phyloP scores from a whole-genome alignment of 1,284 basidiomycete genomes.

The Thecaphora thlaspeos region DNA sequence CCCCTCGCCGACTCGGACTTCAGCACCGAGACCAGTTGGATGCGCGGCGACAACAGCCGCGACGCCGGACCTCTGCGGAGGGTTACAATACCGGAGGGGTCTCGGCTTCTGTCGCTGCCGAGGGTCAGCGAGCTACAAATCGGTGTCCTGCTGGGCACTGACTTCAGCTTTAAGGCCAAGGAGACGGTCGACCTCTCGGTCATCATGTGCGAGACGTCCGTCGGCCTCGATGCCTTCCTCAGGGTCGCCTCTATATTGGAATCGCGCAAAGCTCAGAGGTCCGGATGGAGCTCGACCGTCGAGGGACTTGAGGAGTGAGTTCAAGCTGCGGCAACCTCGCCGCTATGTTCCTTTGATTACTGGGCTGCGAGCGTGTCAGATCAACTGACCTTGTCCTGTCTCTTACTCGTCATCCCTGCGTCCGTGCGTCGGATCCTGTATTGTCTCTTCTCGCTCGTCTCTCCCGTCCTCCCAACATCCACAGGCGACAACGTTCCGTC shows the following conservation, averaged over 20 bases:
- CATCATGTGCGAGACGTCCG: slow-evolving; percentile 13
- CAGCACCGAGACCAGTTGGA: slow-evolving; percentile 42
- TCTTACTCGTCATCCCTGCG: no score
- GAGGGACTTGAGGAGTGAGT: slow-evolving; percentile 3
- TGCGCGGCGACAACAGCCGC: neutral
- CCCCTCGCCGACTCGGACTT: slow-evolving; percentile 34
- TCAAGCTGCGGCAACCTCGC: neutral
- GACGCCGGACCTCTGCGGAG: neutral
- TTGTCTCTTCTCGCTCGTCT: no score
- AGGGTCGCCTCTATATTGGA: slow-evolving; percentile 25
- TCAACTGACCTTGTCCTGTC: no score
- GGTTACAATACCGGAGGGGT: slow-evolving; percentile 9
- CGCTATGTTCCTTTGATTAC: no score
- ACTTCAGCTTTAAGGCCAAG: slow-evolving; percentile 21
- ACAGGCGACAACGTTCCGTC: slow-evolving; percentile 4
- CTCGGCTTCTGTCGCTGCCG: slow-evolving; percentile 26
- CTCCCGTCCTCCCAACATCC: no score
- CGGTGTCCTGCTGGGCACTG: slow-evolving; percentile 31
- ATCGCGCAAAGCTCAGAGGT: slow-evolving; percentile 21
- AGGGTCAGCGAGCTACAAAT: slow-evolving; percentile 28
- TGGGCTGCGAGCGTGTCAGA: no score
- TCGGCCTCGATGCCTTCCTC: slow-evolving; percentile 38
- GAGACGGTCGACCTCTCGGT: slow-evolving; percentile 30
- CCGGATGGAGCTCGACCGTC: slow-evolving; percentile 13
- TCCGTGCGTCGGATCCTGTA: no score